Evolutionary conservation across 345 rosid genomes (phyloP).

Genomic region (Raphanus raphanistrum): DNA sequence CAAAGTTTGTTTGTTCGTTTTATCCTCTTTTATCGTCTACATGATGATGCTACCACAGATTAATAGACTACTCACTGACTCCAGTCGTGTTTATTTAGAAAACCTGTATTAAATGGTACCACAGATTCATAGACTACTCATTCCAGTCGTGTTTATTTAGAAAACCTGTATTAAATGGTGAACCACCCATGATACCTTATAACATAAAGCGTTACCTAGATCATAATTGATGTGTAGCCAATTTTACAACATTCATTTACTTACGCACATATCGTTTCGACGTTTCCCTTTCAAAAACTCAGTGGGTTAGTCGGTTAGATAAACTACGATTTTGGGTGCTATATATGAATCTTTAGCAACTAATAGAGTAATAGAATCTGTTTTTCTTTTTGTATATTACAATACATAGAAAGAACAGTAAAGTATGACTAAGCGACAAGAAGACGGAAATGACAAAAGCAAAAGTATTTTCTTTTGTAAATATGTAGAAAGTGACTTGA

Average conservation of each 20-base stretch:
- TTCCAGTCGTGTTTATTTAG: neutral
- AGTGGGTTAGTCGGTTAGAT: no score
- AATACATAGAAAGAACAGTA: constrained; percentile 1
- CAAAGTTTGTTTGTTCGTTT: neutral
- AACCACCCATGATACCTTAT: neutral
- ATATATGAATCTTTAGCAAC: neutral
- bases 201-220: neutral
- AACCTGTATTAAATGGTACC: neutral
- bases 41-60: neutral
- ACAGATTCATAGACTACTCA: neutral
- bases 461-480: no score
- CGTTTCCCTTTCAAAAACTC: neutral
- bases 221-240: neutral
- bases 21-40: neutral
- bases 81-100: neutral
- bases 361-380: neutral
- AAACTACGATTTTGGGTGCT: no score
- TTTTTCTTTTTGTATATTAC: neutral
- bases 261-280: neutral
- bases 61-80: neutral
- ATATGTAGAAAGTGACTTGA: constrained; percentile 19
- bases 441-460: constrained; percentile 24
- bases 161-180: neutral
- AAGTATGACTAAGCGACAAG: constrained; percentile 29
- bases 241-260: neutral